Evolutionary conservation across 495 filamentous ascomycete genomes (phyloP), one percentile per base, ranked within the genome.

Genomic region (Filosporella fistucella): DNA sequence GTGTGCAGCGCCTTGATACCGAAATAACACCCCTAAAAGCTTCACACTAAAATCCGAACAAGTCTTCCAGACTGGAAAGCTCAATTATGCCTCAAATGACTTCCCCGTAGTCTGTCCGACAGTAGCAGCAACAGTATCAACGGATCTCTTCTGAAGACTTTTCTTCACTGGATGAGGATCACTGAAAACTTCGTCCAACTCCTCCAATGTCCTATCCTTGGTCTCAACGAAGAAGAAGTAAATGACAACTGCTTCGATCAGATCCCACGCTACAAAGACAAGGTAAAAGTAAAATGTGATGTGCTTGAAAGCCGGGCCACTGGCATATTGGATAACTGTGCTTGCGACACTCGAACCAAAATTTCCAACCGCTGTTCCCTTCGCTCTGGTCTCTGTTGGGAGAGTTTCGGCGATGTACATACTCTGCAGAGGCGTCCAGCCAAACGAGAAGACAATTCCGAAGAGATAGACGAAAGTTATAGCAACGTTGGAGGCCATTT

Each of bases 141-240:
- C 47, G 26, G 40, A n/a, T 1, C 51, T 65, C 64, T 76, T 68
- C 51, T 72, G 57, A 11, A 42, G 23, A 28, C 65, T 68, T 56
- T 58, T 64, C 56, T 67, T 68, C 32, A 67, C 66, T 7, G 71
- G 71, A 47, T 71, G 64, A n/a, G 35, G 35, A 4, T 56, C 55
- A 45, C 75, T 64, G 52, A 83, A 82, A 44, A 82, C 70, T 46
- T 70, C 68, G 9, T 66, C 60, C 41, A 84, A 51, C 56, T 82
- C 77, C 57, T 84, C 80, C 24, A 83, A 62, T 2, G 83, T 86
- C 40, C 75, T 74, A 8, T 76, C 76, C 23, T 75, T 75, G 4
- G 84, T 88, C 62, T 89, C 85, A 0, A 81, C 75, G 55, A 82
- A 83, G 47, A 81, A 71, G 53, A 84, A 80, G 60, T 79, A 87